phyloP scores from a whole-genome alignment of 768 basidiomycete species.

The Mycena capillaripes region DNA sequence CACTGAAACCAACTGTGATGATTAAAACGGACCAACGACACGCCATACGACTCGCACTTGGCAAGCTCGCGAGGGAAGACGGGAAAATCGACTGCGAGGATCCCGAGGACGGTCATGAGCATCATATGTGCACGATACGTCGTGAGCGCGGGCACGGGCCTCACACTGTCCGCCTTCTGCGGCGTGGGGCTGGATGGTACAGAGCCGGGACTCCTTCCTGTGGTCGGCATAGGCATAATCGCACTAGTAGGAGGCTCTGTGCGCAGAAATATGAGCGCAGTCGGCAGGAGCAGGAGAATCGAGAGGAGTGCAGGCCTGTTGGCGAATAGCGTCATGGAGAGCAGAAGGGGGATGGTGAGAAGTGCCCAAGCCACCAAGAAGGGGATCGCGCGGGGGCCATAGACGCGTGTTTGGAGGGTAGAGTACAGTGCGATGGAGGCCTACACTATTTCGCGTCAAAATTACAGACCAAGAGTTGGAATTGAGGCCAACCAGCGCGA shows the following conservation, averaged over 20 bases:
- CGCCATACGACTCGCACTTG: slow-evolving; percentile 95
- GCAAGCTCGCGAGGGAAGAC: slow-evolving; percentile 90
- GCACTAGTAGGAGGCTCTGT: slow-evolving; percentile 53
- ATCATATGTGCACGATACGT: slow-evolving; percentile 96
- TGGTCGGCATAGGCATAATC: slow-evolving; percentile 58
- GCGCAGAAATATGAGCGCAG: slow-evolving; percentile 58
- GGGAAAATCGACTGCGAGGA: slow-evolving; percentile 96
- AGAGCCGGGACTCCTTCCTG: slow-evolving; percentile 37
- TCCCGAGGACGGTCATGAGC: slow-evolving; percentile 90
- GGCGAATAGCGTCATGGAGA: slow-evolving; percentile 86
- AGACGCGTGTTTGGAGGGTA: slow-evolving; percentile 64
- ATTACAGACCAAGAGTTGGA: neutral
- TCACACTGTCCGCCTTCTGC: slow-evolving; percentile 39
- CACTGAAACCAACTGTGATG: slow-evolving; percentile 3
- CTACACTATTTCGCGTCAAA: slow-evolving; percentile 52
- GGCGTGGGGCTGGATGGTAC: slow-evolving; percentile 15
- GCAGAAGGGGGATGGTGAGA: slow-evolving; percentile 82
- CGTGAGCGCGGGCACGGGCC: slow-evolving; percentile 82
- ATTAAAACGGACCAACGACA: slow-evolving; percentile 79
- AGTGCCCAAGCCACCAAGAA: slow-evolving; percentile 71
- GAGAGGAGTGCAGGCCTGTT: slow-evolving; percentile 67
- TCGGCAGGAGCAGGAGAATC: slow-evolving; percentile 60
- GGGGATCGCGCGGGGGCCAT: slow-evolving; percentile 50
- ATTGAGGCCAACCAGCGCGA: slow-evolving; percentile 63
- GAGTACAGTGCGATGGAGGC: slow-evolving; percentile 81